Evolutionary conservation across 2,329 filamentous ascomycete species (phyloP), one percentile per base, ranked within the genome.

Genomic region (Talaromyces pinophilus): DNA sequence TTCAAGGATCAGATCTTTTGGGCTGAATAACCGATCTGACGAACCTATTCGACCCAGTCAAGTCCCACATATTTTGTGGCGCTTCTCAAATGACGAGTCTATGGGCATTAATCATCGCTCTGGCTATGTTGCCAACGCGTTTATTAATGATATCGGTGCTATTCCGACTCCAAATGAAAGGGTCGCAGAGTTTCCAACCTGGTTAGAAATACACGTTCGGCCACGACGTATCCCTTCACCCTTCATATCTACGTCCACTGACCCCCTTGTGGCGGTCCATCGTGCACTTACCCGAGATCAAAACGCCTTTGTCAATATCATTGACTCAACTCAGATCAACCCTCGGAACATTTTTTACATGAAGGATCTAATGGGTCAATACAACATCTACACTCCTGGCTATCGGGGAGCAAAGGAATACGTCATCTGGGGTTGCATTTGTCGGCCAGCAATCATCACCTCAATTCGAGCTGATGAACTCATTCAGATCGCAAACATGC

Each of bases 391-490:
- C 0, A 73, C 74, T 60, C 62, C 65, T 8, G 70, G 67, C 0
- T 78, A 77, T n/a, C 50, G 46, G 8, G 76, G 75, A 0, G 44
- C 57, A 0, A 74, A 72, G 0, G 79, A 81, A 22, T 80, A 71
- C 46, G 64, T 78, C 0, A 66, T 80, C 0, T 81, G 79, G 79
- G 73, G 75, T 0, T 61, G 65, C 1, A 69, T 79, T 0, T 68
- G 72, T 0, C 28, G 66, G 0, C 22, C 68, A 2, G 74, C 76
- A 2, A 77, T 81, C 8, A 59, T 76, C 7, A 69, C 69, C 11
- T 71, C 72, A 0, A 73, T 79, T 15, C 69, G 72, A 1, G 70
- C 76, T 0, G 67, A 65, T 0, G 60, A 64, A 0, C 48, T 80
- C 0, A 38, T 73, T 7, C 7, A 62, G 1, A 71, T 76, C 22